phyloP scores from a whole-genome alignment of 805 yeast species.

The Teunomyces pallodes region DNA sequence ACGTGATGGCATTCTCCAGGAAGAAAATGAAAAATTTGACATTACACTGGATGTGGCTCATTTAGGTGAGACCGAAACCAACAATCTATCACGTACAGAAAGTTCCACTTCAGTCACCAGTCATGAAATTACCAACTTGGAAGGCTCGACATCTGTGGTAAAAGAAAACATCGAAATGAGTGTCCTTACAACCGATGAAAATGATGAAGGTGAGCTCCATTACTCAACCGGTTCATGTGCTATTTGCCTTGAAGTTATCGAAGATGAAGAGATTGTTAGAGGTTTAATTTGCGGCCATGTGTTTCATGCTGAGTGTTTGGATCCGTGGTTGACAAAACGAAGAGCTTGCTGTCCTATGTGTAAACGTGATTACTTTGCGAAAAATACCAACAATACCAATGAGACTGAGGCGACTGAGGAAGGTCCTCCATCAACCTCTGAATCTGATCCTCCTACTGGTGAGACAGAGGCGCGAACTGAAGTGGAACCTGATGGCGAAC shows the following conservation, averaged over 20 bases:
- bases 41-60: not conserved
- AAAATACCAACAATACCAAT: not conserved
- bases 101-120: not conserved
- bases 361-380: slow-evolving; percentile 59
- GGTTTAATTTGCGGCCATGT: slow-evolving; percentile 81
- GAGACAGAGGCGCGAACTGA: not conserved
- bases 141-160: not conserved
- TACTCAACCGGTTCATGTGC: slow-evolving; percentile 73
- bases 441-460: not conserved
- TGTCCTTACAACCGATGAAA: slow-evolving; percentile 2
- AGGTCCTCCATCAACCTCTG: not conserved
- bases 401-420: not conserved
- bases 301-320: slow-evolving; percentile 75
- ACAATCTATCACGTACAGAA: not conserved
- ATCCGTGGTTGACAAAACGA: slow-evolving; percentile 75
- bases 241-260: slow-evolving; percentile 68
- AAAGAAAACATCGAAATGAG: not conserved
- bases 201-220: slow-evolving; percentile 33
- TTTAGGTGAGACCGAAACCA: not conserved
- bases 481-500: not conserved
- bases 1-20: slow-evolving; percentile 45
- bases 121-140: not conserved
- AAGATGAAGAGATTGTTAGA: slow-evolving; percentile 61
- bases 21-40: slow-evolving; percentile 20
- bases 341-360: slow-evolving; percentile 85